Evolutionary conservation across 306 rosid genomes (phyloP).

Genomic region (Casuarina cunninghamiana): DNA sequence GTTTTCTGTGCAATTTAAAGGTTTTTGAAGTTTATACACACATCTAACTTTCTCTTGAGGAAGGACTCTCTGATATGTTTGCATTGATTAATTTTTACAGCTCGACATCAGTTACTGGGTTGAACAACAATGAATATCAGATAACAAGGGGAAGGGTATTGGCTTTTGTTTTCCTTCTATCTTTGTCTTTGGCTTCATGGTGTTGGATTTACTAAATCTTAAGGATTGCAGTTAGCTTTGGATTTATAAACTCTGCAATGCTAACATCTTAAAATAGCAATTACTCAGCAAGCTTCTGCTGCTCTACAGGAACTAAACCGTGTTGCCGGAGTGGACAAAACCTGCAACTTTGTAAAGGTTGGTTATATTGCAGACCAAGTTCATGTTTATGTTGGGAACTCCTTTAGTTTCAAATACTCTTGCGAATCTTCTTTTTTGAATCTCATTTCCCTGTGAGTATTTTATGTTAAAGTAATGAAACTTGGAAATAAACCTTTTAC

Average conservation of each 20-base stretch:
- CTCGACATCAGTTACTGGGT: slow-evolving; percentile 69
- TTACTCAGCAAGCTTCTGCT: slow-evolving; percentile 20
- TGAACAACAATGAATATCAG: slow-evolving; percentile 97
- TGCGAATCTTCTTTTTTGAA: not conserved
- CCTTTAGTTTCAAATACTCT: slow-evolving; percentile 9
- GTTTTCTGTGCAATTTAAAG: not conserved
- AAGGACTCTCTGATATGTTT: slow-evolving; percentile 2
- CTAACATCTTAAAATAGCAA: slow-evolving; percentile 5
- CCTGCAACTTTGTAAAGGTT: slow-evolving; percentile 84
- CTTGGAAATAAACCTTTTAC: not conserved
- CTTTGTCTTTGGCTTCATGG: slow-evolving; percentile 4
- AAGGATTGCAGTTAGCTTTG: not conserved
- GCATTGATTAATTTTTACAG: slow-evolving; percentile 40
- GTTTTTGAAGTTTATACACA: not conserved
- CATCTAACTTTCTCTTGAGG: slow-evolving; percentile 1
- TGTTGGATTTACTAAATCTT: not conserved
- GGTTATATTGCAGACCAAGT: slow-evolving; percentile 24
- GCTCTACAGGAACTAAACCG: slow-evolving; percentile 67
- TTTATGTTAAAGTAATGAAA: not conserved
- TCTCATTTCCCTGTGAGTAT: not conserved
- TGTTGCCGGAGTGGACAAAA: slow-evolving; percentile 57
- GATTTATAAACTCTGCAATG: not conserved
- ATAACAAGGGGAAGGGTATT: slow-evolving; percentile 87
- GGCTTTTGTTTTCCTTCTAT: slow-evolving; percentile 11
- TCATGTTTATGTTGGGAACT: slow-evolving; percentile 15